Percentiles rank a stretch among this genome's conserved stretches.
phyloP scores from a whole-genome alignment of 1,284 basidiomycete species.

The Sporisorium reilianum region DNA sequence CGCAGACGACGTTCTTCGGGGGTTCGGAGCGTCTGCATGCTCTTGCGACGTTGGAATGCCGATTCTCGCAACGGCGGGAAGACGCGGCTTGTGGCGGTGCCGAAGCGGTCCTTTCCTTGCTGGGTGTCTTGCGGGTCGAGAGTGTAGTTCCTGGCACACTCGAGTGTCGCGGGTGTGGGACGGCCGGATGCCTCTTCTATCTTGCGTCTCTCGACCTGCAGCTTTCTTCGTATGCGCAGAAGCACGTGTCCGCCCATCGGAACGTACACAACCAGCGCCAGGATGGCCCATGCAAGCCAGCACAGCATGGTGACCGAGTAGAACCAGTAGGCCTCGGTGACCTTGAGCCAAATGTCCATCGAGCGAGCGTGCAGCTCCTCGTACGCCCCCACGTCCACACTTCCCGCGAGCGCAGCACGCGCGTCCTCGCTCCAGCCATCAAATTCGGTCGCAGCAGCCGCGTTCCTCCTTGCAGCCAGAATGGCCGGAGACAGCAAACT shows the following conservation, averaged over 20 bases:
- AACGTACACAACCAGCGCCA: conserved; percentile 11
- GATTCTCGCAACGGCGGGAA: conserved; percentile 14
- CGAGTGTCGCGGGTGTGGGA: neutral
- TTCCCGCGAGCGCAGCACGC: neutral
- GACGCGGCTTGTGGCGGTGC: conserved; percentile 14
- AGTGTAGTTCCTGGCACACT: neutral
- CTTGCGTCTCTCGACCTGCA: conserved; percentile 9
- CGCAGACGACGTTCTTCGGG: conserved; percentile 19
- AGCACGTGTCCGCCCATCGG: conserved; percentile 34
- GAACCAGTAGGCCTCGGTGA: conserved; percentile 31
- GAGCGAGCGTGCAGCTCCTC: neutral
- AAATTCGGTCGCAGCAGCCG: conserved; percentile 3
- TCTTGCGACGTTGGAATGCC: neutral
- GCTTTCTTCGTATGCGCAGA: conserved; percentile 15
- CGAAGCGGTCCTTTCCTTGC: neutral
- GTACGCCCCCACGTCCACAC: neutral
- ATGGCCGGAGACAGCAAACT: conserved; percentile 19
- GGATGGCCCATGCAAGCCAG: conserved; percentile 23
- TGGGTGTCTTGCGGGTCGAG: neutral
- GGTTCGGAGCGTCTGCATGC: neutral
- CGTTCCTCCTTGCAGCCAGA: conserved; percentile 1
- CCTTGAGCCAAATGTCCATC: conserved; percentile 19
- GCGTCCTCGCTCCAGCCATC: conserved; percentile 10
- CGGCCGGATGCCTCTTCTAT: neutral
- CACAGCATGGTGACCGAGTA: conserved; percentile 14